Evolutionary conservation across 257 asterid species (phyloP), one percentile per base, ranked within the genome.

Genomic region (Cinchona pubescens): DNA sequence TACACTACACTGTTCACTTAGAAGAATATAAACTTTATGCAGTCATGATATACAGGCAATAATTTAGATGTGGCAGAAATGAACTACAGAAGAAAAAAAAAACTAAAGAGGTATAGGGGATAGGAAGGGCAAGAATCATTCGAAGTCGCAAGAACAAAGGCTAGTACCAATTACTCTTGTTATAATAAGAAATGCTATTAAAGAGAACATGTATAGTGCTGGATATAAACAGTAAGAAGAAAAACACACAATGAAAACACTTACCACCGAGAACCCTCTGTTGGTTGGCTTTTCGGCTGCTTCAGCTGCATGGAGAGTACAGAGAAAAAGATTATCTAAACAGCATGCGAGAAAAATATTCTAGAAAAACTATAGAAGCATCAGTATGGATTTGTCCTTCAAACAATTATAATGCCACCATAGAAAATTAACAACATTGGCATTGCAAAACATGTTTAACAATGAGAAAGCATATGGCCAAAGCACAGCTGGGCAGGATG

Each of bases 241-340:
- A 38, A 74, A 11, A 49, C 38, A 37, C 53, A 68, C 29, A 30
- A 18, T 43, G 35, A 16, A 67, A 70, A 46, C 53, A 67, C 80
- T 68, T 86, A 94, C 98, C 93, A 81, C 37, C 56, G 95, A 76
- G 76, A 94, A 86, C 62, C 80, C 75, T 79, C 66, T 83, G 79
- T 73, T 77, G 67, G 72, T 83, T 40, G 73, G 81, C 82, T 82
- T 86, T 74, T 83, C 90, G 32, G 87, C 51, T 76, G 78, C 86
- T 75, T 75, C 89, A 62, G 83, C 98, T 92, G 86, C 87, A 84
- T 74, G 71, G 68, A 63, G 61, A 62, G 67, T 32, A 74, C 30
- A 53, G 23, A 74, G 37, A 9, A 56, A 35, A 73, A 25, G 38
- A 16, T 34, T n/a, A 60, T 30, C 35, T 45, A 23, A 59, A 51